Conservation (phyloP, 2,329 filamentous ascomycete genomes). For the Zymoseptoria brevis region DNA sequence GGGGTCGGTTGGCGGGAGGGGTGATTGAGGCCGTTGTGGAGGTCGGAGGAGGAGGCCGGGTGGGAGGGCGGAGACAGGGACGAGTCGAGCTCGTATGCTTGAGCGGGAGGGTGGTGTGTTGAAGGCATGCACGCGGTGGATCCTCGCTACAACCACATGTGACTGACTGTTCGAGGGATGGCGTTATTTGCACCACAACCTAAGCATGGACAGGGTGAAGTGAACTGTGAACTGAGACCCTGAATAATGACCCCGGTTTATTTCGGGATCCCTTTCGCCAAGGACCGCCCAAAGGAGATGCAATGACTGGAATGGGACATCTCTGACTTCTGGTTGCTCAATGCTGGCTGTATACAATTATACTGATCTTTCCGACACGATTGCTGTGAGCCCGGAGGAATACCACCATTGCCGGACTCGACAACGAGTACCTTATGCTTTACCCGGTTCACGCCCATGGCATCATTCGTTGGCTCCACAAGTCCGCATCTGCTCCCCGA, state of each 20-base stretch:
- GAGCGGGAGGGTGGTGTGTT: constrained; percentile 6
- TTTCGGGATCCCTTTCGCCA: not conserved
- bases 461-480: not conserved
- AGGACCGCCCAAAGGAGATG: not conserved
- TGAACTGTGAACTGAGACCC: not conserved
- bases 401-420: too few species aligned
- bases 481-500: not conserved
- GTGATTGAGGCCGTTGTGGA: constrained; percentile 22
- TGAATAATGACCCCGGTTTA: not conserved
- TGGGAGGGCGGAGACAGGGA: constrained; percentile 16
- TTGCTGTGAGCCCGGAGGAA: not conserved
- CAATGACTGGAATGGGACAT: not conserved
- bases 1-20: constrained; percentile 25
- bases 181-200: not conserved
- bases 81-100: constrained; percentile 7
- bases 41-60: constrained; percentile 4
- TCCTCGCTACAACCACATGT: not conserved
- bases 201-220: not conserved
- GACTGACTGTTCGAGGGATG: not conserved
- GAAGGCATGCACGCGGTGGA: constrained; percentile 24
- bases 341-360: not conserved
- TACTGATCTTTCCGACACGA: not conserved
- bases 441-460: not conserved
- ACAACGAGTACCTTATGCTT: too few species aligned
- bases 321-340: not conserved